Evolutionary conservation across 2,329 filamentous ascomycete genomes (phyloP).

Genomic region (Periconia macrospinosa): DNA sequence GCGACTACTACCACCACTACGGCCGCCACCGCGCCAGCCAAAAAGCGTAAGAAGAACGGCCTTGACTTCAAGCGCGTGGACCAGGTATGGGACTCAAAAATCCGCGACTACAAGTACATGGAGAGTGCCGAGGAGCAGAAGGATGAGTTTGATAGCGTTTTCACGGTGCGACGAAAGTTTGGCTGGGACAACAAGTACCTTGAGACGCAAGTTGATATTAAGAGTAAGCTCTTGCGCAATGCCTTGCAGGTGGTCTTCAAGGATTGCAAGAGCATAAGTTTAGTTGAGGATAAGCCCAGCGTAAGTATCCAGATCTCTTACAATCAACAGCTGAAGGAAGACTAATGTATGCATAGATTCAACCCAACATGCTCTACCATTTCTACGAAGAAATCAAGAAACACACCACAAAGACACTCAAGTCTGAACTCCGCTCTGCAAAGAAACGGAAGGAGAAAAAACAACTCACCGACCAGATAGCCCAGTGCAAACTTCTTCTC

Average conservation of each 20-base stretch:
- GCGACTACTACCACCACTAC: conserved; percentile 7
- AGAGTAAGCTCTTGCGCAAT: conserved; percentile 76
- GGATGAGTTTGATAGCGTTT: conserved; percentile 72
- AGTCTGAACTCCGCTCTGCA: conserved; percentile 58
- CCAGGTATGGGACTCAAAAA: conserved; percentile 56
- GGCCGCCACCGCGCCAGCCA: conserved; percentile 3
- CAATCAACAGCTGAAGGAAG: no score
- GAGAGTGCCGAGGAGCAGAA: conserved; percentile 67
- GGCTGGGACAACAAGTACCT: conserved; percentile 82
- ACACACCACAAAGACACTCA: conserved; percentile 64
- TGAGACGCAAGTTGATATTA: conserved; percentile 77
- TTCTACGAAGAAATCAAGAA: conserved; percentile 77
- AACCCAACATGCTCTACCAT: conserved; percentile 54
- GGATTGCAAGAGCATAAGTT: conserved; percentile 73
- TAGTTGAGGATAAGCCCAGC: conserved; percentile 78
- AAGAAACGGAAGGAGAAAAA: conserved; percentile 65
- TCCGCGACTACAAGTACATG: conserved; percentile 64
- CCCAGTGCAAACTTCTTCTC: conserved; percentile 72
- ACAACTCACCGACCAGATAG: conserved; percentile 59
- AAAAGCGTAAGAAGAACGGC: conserved; percentile 37
- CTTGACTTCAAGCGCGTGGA: conserved; percentile 72
- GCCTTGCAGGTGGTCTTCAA: conserved; percentile 72
- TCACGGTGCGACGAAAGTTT: conserved; percentile 81
- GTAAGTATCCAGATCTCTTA: conserved; percentile 47
- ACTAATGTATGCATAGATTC: conserved; percentile 31